Base-by-base conservation (phyloP, 2,329 filamentous ascomycete genomes). In the Nakataea oryzae region DNA sequence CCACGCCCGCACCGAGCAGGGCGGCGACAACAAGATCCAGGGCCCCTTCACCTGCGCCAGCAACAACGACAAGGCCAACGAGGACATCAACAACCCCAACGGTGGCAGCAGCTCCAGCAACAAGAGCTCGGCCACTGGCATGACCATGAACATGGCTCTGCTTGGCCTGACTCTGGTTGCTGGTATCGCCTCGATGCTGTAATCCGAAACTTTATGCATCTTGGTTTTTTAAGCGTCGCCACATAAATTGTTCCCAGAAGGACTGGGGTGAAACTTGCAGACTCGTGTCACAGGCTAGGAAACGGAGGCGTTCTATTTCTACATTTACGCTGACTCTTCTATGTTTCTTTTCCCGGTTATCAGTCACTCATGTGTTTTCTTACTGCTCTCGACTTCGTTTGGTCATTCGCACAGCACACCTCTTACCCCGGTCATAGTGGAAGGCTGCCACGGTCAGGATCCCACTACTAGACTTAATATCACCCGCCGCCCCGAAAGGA, bases 51-150 rank as follows among this genome's bases (percentile, higher is more conserved):
- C 69, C 34, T 86, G 84, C 78, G 73, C 73, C 30, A 76, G 76
- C 70, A 76, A 82, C 72, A 79, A 81, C 70, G 73, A 73, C 59
- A 70, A 78, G 57, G 82, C 83, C 72, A 84, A 84, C 75, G 71
- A 78, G 66, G 80, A 78, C 66, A 78, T 74, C 64, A 66, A 65
- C 65, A 58, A 70, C 64, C 69, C 71, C 65, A 67, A 66, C 61
- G 69, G 70, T 62, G 70, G 72, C 61, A 62, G 67, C 63, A 70
- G 68, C 66, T 69, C 63, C 62, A 66, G 69, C 61, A 69, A 74
- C 61, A 68, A 74, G 50, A 75, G 74, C 65, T 74, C 74, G 61
- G 81, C 79, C 61, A 76, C 79, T 57, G 77, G 77, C 61, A 64
- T 81, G 54, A 71, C 72, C 63, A 73, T 79, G 67, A 83, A 81